Percentiles rank a stretch among this genome's conserved stretches.
Evolutionary conservation across 2,329 filamentous ascomycete genomes (phyloP).

Genomic region (Cladosporium sp.): DNA sequence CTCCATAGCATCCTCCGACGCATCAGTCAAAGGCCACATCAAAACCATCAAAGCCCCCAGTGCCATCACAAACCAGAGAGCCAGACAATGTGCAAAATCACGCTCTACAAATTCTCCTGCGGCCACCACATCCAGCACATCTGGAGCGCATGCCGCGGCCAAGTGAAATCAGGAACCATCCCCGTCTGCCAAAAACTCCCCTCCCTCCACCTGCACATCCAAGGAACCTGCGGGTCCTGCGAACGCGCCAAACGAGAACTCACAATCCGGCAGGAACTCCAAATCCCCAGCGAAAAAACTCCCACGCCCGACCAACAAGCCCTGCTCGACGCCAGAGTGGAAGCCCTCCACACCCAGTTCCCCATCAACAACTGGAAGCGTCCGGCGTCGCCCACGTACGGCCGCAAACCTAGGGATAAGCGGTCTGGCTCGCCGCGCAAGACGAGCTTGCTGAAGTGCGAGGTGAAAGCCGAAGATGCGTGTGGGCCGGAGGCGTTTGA

Average conservation of each 20-base stretch:
- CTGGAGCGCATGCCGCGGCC: constrained; percentile 5
- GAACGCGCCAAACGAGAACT: background rate
- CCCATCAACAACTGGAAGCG: background rate
- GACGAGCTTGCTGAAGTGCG: background rate
- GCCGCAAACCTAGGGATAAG: constrained; percentile 7
- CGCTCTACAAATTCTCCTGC: background rate
- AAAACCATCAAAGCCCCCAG: background rate
- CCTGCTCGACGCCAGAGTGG: background rate
- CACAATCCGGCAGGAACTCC: background rate
- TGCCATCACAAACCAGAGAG: no score
- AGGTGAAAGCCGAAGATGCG: background rate
- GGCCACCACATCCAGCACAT: background rate
- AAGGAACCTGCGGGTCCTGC: constrained; percentile 2
- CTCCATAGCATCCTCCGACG: no score
- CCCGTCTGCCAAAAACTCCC: background rate
- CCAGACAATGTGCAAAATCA: constrained; percentile 8
- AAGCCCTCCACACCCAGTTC: background rate
- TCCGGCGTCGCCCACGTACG: background rate
- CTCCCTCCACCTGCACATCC: background rate
- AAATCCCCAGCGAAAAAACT: background rate
- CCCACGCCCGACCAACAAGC: background rate
- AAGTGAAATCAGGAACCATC: background rate
- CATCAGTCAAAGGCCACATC: background rate
- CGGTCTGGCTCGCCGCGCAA: background rate
- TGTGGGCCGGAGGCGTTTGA: background rate